Conservation (phyloP, 805 yeast species). For the Saccharomycopsis synnaedendra region DNA sequence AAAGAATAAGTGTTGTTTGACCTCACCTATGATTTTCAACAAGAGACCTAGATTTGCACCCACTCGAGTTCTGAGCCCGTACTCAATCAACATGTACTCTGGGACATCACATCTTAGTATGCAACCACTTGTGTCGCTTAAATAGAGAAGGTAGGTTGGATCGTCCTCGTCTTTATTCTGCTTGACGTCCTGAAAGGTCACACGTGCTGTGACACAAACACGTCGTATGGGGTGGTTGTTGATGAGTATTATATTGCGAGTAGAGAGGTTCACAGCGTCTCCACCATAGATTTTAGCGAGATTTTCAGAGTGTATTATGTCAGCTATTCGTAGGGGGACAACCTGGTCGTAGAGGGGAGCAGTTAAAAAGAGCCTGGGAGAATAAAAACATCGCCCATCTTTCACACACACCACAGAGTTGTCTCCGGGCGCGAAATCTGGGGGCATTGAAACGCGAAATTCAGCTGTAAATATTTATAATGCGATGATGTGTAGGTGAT, state of each 20-base stretch:
- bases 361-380: constrained; percentile 9
- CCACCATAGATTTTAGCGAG: constrained; percentile 6
- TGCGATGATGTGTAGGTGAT: too few relatives aligned
- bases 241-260: constrained; percentile 3
- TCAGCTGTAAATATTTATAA: too few relatives aligned
- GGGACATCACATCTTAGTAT: constrained; percentile 6
- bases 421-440: constrained; percentile 8
- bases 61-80: constrained; percentile 1
- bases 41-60: constrained; percentile 1
- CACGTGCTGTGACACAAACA: constrained; percentile 8
- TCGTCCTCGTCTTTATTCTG: neutral
- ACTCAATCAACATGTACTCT: constrained; percentile 7
- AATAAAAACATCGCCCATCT: constrained; percentile 5
- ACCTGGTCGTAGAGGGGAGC: constrained; percentile 5
- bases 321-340: constrained; percentile 11
- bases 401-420: constrained; percentile 3
- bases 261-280: neutral
- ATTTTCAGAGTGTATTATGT: constrained; percentile 10
- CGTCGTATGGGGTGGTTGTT: constrained; percentile 12
- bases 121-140: constrained; percentile 11
- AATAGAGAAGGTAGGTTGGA: neutral
- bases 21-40: constrained; percentile 4
- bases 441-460: too few relatives aligned
- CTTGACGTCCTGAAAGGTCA: too few relatives aligned
- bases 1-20: neutral